Conservation (phyloP, 1,284 basidiomycete genomes). For the Laetiporus sulphureus region DNA sequence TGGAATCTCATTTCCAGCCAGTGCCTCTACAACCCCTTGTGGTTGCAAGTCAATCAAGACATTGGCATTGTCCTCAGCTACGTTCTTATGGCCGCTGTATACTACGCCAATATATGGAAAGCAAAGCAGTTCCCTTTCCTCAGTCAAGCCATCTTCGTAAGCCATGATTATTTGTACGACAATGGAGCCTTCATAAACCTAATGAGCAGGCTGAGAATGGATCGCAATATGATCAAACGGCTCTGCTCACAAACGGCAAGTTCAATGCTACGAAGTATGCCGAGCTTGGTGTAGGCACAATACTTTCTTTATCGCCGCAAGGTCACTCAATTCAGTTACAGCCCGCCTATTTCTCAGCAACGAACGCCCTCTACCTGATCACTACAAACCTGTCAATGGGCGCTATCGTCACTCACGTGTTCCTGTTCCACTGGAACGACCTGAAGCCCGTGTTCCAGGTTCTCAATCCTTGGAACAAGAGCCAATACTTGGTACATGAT, state of each 20-base stretch:
- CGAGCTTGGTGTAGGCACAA: conserved; percentile 19
- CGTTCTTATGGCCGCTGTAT: conserved; percentile 26
- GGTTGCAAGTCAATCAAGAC: conserved; percentile 28
- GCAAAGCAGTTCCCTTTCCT: conserved; percentile 28
- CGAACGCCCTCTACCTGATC: conserved; percentile 26
- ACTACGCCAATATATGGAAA: conserved; percentile 28
- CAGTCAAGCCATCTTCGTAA: conserved; percentile 27
- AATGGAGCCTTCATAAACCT: not conserved
- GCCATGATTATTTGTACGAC: not conserved
- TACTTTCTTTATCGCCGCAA: not conserved
- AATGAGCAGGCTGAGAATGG: conserved; percentile 18
- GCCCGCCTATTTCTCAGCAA: conserved; percentile 27
- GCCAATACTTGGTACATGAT: conserved; percentile 19
- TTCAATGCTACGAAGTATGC: conserved; percentile 24
- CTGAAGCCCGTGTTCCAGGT: conserved; percentile 26
- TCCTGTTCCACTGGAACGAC: conserved; percentile 32
- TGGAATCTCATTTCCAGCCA: conserved; percentile 35
- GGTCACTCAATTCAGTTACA: not conserved
- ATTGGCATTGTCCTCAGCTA: conserved; percentile 27
- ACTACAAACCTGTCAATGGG: conserved; percentile 26
- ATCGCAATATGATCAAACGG: conserved; percentile 27
- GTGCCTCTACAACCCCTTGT: conserved; percentile 25
- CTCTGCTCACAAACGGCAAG: conserved; percentile 23
- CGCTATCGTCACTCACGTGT: conserved; percentile 24
- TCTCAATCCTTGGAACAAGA: conserved; percentile 26